These are phyloP conservation scores for Phytophthora rubi DNA, from an alignment of 352 stramenopile species.

Conservation along the genomic window DNA sequence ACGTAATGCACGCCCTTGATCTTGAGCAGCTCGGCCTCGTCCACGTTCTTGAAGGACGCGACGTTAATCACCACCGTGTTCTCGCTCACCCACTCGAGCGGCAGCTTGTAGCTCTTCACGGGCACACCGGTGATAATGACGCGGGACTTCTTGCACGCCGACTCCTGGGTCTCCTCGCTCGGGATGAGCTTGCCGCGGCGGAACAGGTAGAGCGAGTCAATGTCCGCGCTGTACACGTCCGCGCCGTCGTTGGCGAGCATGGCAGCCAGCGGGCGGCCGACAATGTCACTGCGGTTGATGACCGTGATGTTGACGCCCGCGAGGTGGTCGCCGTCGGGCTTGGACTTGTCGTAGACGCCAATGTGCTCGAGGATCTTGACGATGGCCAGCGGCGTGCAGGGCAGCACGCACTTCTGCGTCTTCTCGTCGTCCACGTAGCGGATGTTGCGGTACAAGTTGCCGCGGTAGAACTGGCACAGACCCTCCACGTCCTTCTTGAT, in stretches of 20 bases:
- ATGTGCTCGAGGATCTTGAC: slow-evolving; percentile 95
- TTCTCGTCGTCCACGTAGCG: slow-evolving; percentile 92
- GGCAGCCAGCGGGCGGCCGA: slow-evolving; percentile 93
- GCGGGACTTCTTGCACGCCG: slow-evolving; percentile 89
- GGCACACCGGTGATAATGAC: slow-evolving; percentile 97
- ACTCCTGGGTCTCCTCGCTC: slow-evolving; percentile 85
- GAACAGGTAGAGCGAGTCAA: slow-evolving; percentile 96
- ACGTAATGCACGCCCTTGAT: slow-evolving; percentile 95
- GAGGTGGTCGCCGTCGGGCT: slow-evolving; percentile 68
- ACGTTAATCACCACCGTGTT: slow-evolving; percentile 97
- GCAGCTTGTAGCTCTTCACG: slow-evolving; percentile 93
- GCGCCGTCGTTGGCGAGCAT: slow-evolving; percentile 97
- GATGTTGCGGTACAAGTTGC: slow-evolving; percentile 98
- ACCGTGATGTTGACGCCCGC: slow-evolving; percentile 93
- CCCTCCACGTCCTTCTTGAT: slow-evolving; percentile 98
- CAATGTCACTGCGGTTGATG: slow-evolving; percentile 98
- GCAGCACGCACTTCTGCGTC: slow-evolving; percentile 96
- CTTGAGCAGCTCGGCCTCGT: slow-evolving; percentile 91
- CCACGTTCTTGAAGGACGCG: slow-evolving; percentile 95
- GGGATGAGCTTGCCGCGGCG: slow-evolving; percentile 90
- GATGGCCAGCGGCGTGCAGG: slow-evolving; percentile 96
- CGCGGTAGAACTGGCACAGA: slow-evolving; percentile 96
- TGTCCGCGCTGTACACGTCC: slow-evolving; percentile 96
- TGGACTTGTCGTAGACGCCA: slow-evolving; percentile 82
- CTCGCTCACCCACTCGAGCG: slow-evolving; percentile 90